Evolutionary conservation across 495 filamentous ascomycete genomes (phyloP).

Genomic region (Rusavskia elegans): DNA sequence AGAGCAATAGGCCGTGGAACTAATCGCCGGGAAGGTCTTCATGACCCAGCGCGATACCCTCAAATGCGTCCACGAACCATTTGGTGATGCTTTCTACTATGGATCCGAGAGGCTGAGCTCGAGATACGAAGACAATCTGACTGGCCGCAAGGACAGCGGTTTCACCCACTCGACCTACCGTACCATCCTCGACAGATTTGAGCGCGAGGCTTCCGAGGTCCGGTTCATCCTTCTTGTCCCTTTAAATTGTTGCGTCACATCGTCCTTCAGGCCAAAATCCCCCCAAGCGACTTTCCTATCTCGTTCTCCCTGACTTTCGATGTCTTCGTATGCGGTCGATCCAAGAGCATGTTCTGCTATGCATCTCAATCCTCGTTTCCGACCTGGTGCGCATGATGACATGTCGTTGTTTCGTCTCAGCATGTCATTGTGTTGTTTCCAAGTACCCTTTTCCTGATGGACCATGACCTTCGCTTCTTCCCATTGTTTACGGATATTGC

Average conservation of each 20-base stretch:
- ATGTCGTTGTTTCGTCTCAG: not conserved
- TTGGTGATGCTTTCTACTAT: slow-evolving; percentile 92
- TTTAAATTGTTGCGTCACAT: not conserved
- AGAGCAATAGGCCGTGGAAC: not conserved
- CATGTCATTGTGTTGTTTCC: not conserved
- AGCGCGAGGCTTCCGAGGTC: slow-evolving; percentile 50
- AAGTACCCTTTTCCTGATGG: not conserved
- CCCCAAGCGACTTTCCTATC: too few relatives aligned
- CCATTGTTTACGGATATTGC: not conserved
- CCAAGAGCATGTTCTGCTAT: too few relatives aligned
- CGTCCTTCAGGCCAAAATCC: too few relatives aligned
- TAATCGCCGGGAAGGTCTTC: slow-evolving; percentile 51
- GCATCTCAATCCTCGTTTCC: not conserved
- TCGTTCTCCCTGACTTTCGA: too few relatives aligned
- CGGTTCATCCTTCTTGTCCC: slow-evolving; percentile 21
- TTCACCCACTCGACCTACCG: slow-evolving; percentile 63
- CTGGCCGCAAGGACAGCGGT: slow-evolving; percentile 51
- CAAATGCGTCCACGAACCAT: slow-evolving; percentile 81
- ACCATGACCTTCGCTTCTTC: not conserved
- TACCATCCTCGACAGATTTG: slow-evolving; percentile 56
- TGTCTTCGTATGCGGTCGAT: too few relatives aligned
- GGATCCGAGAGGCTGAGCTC: slow-evolving; percentile 71
- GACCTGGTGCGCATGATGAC: not conserved
- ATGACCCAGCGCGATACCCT: slow-evolving; percentile 79
- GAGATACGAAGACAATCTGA: slow-evolving; percentile 59